Evolutionary conservation across 768 basidiomycete species (phyloP), one percentile per base, ranked within the genome.

Genomic region (Tulasnella sp.): DNA sequence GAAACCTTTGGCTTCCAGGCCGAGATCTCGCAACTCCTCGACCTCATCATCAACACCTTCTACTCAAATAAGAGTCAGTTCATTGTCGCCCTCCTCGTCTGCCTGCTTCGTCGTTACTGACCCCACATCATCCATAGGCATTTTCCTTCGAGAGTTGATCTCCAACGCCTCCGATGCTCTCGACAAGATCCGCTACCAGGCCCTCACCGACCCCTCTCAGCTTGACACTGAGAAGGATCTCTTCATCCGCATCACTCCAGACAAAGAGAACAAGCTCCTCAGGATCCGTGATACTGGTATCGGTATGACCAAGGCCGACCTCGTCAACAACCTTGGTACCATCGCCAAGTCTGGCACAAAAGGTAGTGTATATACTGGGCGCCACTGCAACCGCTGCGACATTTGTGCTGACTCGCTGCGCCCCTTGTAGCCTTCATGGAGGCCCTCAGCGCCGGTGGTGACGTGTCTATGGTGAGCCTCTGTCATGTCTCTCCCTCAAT

Each of bases 21-120:
- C 83, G 97, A 99, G 89, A 99, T 99, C 90, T 93, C 91, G 84
- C 97, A 99, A 86, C 88, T 98, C 81, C 89, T 99, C 79, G 97
- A 99, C 88, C 86, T 99, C 83, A 99, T 99, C 88, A 98, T 99
- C 89, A 98, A 98, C 88, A 98, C 97, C 79, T 99, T 99, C 91
- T 99, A 99, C 91, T 97, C 96, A 78, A 98, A 99, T 91, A 99
- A 99, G 89, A 75, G 74, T 75, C 36, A 36, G 74, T 73, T 19
- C 15, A 69, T 34, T n/a, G 15, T 52, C 40, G 19, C 36, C 40
- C 52, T 2, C 37, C 36, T 64, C 31, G 19, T 12, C 37, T 8
- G 42, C 11, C 4, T 17, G 11, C 19, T 31, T 9, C 45, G 19
- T 29, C 19, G 34, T 68, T 37, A 67, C 39, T 75, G 38, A 68